Base-by-base conservation (phyloP, 805 yeast species). In the Starmerella stigmatis region DNA sequence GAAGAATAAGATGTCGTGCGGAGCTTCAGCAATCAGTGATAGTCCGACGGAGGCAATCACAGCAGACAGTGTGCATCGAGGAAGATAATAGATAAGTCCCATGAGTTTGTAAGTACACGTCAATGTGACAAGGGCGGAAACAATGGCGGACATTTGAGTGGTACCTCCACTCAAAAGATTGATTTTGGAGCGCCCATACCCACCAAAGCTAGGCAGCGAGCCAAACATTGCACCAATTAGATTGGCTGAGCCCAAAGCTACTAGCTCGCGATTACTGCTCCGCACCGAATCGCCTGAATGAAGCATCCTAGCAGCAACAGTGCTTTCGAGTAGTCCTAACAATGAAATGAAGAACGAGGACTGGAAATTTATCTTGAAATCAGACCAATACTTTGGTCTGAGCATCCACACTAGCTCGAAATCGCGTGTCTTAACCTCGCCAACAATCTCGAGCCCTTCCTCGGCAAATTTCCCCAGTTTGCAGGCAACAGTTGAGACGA, bases 151-250 rank as follows among this genome's bases (percentile, higher is more conserved):
- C 59, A 80, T 67, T 10, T 88, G 88, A 0, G 95, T 83, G 52
- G 75, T 76, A 0, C 94, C 97, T 5, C 96, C 96, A 12, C 86
- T 77, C 42, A 86, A 67, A 1, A 88, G 81, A 64, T 89, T 89
- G 47, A 89, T 79, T 57, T 83, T 86, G 15, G 94, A 81, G 57
- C 97, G 73, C 2, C 96, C 97, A 59, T 88, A 89, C 0, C 97
- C 97, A 9, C 97, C 98, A 69, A 88, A 88, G 0, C 94, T 76
- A 0, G 98, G 96, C 13, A 89, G 66, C 0, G 86, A 81, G 26
- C 73, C 66, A 44, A 73, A 64, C 26, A 67, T 46, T 3, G 85
- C 73, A 0, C 79, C 78, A 0, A 72, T 64, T 2, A 86, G 48
- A 54, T 88, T 89, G 45, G 81, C 76, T 12, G 74, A 64, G 1